phyloP scores from a whole-genome alignment of 2,329 filamentous ascomycete genomes.

The Hymenoscyphus repandus region DNA sequence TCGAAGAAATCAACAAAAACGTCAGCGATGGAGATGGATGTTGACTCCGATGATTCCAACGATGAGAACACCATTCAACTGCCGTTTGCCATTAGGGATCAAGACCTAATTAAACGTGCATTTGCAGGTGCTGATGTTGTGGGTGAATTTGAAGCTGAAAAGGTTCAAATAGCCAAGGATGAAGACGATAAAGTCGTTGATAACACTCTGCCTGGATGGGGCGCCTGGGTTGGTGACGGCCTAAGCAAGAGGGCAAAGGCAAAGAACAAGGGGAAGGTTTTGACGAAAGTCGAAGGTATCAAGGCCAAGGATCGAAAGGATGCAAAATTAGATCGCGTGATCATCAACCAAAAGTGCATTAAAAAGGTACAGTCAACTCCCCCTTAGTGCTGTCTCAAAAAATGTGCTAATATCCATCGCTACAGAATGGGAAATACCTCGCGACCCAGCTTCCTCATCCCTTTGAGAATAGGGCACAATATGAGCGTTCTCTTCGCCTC shows the following conservation, averaged over 20 bases:
- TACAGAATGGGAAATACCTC: constrained; percentile 77
- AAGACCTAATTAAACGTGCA: constrained; percentile 70
- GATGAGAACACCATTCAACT: constrained; percentile 47
- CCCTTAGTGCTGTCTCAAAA: neutral
- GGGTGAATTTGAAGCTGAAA: constrained; percentile 75
- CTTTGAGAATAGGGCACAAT: constrained; percentile 84
- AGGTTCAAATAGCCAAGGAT: constrained; percentile 62
- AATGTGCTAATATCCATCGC: constrained; percentile 5
- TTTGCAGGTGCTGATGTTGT: constrained; percentile 87
- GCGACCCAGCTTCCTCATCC: constrained; percentile 78
- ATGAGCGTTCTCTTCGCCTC: constrained; percentile 80
- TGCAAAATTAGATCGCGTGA: constrained; percentile 74
- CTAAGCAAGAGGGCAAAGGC: constrained; percentile 66
- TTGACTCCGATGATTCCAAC: constrained; percentile 31
- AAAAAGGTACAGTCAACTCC: constrained; percentile 62
- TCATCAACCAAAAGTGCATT: constrained; percentile 84
- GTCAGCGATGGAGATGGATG: constrained; percentile 22
- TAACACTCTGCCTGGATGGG: constrained; percentile 90
- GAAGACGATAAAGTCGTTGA: constrained; percentile 81
- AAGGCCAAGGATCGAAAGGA: constrained; percentile 76
- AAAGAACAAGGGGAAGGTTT: constrained; percentile 54
- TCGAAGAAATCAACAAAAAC: constrained; percentile 25
- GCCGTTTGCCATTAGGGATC: constrained; percentile 53
- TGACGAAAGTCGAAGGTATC: constrained; percentile 66
- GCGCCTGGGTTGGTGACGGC: constrained; percentile 82